Base-by-base conservation (phyloP, 2,329 filamentous ascomycete genomes). In the Exophiala mesophila region DNA sequence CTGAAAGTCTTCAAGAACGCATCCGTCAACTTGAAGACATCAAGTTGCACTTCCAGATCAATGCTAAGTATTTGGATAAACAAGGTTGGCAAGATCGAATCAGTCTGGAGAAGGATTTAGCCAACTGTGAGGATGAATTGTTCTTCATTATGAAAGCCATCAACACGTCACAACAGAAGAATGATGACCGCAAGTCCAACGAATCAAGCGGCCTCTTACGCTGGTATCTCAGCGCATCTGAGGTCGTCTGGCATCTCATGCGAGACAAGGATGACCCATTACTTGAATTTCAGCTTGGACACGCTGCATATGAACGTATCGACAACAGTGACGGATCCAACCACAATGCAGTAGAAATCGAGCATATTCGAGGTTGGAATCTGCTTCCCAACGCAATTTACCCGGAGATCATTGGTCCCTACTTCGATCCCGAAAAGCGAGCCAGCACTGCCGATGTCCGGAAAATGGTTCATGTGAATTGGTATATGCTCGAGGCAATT, bases 91-190 rank as follows among this genome's bases (percentile, higher is more conserved):
- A 92, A 59, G 90, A 97, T 60, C 80, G 88, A 23, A 73, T 96
- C 45, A 70, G 82, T n/a, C 75, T 99, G 31, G 92, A 98, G 60
- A 83, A 85, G 38, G 92, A 98, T 60, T 71, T 98, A 37, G 79
- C 87, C 7, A 80, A 80, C 15, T 96, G 88, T 58, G 92, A 97
- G 62, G 92, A 98, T 57, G 94, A 99, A 63, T 68, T 99, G 6
- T 99, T 98, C 73, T 98, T 98, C 68, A 85, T 98, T 72, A 97
- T 98, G 92, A 97, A 98, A 59, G 94, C 92, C 28, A 98, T 98
- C 61, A 98, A 92, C 1, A 94, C 88, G 2, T 94, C 90, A 4
- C 92, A 98, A 64, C 77, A 88, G 46, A 92, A 89, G 60, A 82
- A 80, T 50, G 80, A 84, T 38, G 88, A 94, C 47, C 77, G 77